A percentile compares a stretch with the other conserved stretches of the same genome.
Evolutionary conservation across 306 rosid species (phyloP).

Genomic region (Pyrus bretschneideri): DNA sequence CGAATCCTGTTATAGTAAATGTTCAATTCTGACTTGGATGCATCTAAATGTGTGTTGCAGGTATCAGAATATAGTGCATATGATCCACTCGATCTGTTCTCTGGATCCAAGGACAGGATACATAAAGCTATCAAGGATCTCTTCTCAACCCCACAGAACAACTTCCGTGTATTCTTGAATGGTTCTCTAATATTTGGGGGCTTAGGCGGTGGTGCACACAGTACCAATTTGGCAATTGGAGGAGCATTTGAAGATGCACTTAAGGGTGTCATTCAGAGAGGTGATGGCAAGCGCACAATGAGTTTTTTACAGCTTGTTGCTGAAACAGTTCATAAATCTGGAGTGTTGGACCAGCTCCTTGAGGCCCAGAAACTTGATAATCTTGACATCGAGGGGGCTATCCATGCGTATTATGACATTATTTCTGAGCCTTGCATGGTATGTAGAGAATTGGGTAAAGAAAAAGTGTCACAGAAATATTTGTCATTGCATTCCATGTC

Average conservation of each 20-base stretch:
- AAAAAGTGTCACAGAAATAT: constrained; percentile 30
- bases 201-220: constrained; percentile 64
- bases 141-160: constrained; percentile 82
- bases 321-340: constrained; percentile 53
- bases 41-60: constrained; percentile 38
- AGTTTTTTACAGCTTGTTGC: constrained; percentile 64
- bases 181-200: constrained; percentile 84
- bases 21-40: constrained; percentile 9
- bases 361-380: constrained; percentile 76
- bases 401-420: constrained; percentile 80
- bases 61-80: constrained; percentile 64
- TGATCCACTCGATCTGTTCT: constrained; percentile 83
- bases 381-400: constrained; percentile 88
- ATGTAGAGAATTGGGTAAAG: constrained; percentile 52
- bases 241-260: constrained; percentile 83
- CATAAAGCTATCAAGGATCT: constrained; percentile 73
- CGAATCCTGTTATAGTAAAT: neutral
- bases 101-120: constrained; percentile 71
- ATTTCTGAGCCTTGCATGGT: constrained; percentile 59
- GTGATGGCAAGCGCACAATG: constrained; percentile 44
- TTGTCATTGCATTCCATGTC: constrained; percentile 68
- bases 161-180: constrained; percentile 80
- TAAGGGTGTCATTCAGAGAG: constrained; percentile 50
- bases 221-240: constrained; percentile 42
- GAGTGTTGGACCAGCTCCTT: constrained; percentile 65